Evolutionary conservation across 2,329 filamentous ascomycete species (phyloP), one percentile per base, ranked within the genome.

Genomic region (Colletotrichum tamarilloi): DNA sequence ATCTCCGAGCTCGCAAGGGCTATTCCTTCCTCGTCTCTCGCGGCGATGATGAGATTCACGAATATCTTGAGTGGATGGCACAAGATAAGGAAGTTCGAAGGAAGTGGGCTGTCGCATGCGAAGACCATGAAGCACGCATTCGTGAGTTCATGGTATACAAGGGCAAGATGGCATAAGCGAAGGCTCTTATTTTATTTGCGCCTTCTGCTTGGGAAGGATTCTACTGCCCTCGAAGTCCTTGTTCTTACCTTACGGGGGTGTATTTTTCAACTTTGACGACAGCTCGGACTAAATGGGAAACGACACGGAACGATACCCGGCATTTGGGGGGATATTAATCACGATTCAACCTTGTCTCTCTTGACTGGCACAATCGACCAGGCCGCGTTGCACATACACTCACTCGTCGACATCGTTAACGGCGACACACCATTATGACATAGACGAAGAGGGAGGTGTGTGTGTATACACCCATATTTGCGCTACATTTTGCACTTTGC

Each of bases 51-150:
- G 90, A 88, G 0, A 85, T 92, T 28, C 79, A 84, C 19, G 87
- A 88, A 68, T 95, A 95, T 79, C 80, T 90, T 71, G 83, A 83
- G 49, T 90, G 89, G 79, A 82, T 92, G 68, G 87, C 89, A 75
- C 89, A 94, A 80, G 93, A 95, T 78, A 87, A 90, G 75, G 84
- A 85, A 60, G 89, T 94, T 5, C 85, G 91, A 68, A 85, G 85
- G 77, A 86, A 88, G 68, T 94, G 93, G 92, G 82, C 82, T 35
- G 80, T 87, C 9, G 89, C 89, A 8, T 90, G 88, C 73, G 87
- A 90, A 56, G 86, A 86, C 73, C 93, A 95, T 78, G 87, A 89
- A 70, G 80, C 85, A 69, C 87, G 87, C 11, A 83, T 94, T 69
- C 84, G 86, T 75, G 87, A 90, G 75, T 93, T 91, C 77, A 84